Evolutionary conservation across 2,329 filamentous ascomycete genomes (phyloP), one percentile per base, ranked within the genome.

Genomic region (Ceratocystis smalleyi): DNA sequence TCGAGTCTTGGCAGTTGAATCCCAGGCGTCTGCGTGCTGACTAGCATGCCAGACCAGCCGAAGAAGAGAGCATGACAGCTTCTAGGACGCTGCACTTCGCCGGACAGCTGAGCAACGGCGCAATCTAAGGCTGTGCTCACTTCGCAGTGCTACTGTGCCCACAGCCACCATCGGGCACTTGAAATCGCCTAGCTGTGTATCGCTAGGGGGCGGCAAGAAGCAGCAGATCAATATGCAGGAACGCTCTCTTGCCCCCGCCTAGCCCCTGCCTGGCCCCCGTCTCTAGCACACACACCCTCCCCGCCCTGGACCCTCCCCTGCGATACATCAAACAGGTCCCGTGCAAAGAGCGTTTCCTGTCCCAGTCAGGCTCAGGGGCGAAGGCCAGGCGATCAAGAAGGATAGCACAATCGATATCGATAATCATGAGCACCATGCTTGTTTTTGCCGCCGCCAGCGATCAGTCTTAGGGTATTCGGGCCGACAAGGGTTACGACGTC

Each of bases 331-430:
- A 57, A 57, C 54, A 57, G 15, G 27, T 57, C 27, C 54, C n/a
- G 54, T 57, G 54, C 54, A 35, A 19, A 35, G 27, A 35, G 54
- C 5, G 27, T 63, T 63, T 63, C 62, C 62, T 63, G 30, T 57
- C 51, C 7, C 19, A 43, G 62, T 63, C 59, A 63, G 62, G 15
- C 43, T 55, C 62, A 63, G 62, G 62, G 61, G 62, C 24, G 43
- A 19, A 27, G 35, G 59, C 43, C 12, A 5, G 7, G 7, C 27
- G 32, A 8, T 30, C 3, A 35, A n/a, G 32, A 30, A 51, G 8
- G 8, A 57, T n/a, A 57, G 8, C 1, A 32, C 51, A 35, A 32
- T 32, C 27, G 54, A 19, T 3, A 32, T 32, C 27, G 54, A 19
- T 3, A 27, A 51, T 7, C 12, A 10, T 12, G 54, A 30, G 35